Base-by-base conservation (phyloP, 2,329 filamentous ascomycete species). In the Didymella segeticola region DNA sequence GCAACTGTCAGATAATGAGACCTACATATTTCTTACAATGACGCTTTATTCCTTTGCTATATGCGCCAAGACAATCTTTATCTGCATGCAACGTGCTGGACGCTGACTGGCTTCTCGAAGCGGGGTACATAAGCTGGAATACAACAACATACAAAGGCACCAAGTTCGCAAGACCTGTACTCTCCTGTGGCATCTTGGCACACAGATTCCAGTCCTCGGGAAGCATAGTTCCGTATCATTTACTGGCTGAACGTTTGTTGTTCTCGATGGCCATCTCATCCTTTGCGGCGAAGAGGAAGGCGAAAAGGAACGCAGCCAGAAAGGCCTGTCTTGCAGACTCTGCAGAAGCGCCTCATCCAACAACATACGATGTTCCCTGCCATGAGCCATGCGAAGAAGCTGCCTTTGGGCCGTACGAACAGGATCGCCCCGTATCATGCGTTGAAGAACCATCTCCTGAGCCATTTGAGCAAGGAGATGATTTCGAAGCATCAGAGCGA, bases 1-100 rank as follows among this genome's bases (percentile, higher is more conserved):
- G n/a, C n/a, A n/a, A n/a, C n/a, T n/a, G n/a, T n/a, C n/a, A n/a
- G n/a, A n/a, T n/a, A n/a, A n/a, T n/a, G n/a, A n/a, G n/a, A n/a
- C n/a, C n/a, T 12, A 29, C 9, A 11, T 5, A 29, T 29, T 29
- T 11, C 5, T 10, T 9, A 29, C 10, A 11, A 29, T 29, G 27
- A 12, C 27, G 4, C 10, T 29, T 4, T 4, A 29, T 29, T 11
- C 3, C 9, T 29, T 29, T 3, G 27, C 14, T 12, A 38, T 42
- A 29, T 47, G 17, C 19, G 19, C 41, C 41, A 43, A 33, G 27
- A 10, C 19, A 33, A 23, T 33, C 26, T 33, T 29, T 19, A 14
- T 23, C 20, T 33, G 41, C 41, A 43, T 23, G 27, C 41, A 31
- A 43, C 41, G 41, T 43, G 41, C 41, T 43, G 12, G 41, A 25